A percentile compares a stretch with the other conserved stretches of the same genome.
phyloP scores from a whole-genome alignment of 495 filamentous ascomycete genomes.

The Copromyces sp. region DNA sequence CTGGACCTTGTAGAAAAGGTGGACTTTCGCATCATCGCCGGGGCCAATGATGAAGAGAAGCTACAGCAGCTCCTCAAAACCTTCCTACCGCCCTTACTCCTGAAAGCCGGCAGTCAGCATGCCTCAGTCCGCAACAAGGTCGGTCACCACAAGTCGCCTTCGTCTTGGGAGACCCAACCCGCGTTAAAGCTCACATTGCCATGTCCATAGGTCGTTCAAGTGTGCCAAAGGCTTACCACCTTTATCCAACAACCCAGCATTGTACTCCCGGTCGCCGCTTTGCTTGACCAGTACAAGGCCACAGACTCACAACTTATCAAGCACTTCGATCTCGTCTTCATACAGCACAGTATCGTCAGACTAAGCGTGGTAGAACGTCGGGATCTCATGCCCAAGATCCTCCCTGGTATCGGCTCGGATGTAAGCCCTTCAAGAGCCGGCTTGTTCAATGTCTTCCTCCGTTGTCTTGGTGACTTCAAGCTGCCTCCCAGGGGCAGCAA shows the following conservation, averaged over 20 bases:
- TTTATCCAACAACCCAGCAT: conserved; percentile 44
- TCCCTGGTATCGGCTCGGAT: conserved; percentile 63
- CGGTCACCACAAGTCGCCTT: background rate
- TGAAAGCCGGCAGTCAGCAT: conserved; percentile 76
- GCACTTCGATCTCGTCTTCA: conserved; percentile 81
- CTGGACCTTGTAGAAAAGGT: conserved; percentile 81
- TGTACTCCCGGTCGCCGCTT: conserved; percentile 68
- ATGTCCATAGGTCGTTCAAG: conserved; percentile 45
- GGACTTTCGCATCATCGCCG: conserved; percentile 79
- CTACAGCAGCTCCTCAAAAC: conserved; percentile 64
- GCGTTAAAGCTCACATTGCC: background rate
- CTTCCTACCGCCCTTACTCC: conserved; percentile 70
- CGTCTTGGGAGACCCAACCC: background rate
- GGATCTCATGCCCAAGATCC: conserved; percentile 58
- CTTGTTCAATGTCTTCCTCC: conserved; percentile 77
- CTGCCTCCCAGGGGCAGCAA: conserved; percentile 65
- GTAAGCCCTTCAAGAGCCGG: conserved; percentile 55
- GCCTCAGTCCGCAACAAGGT: conserved; percentile 77
- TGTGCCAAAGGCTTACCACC: conserved; percentile 55
- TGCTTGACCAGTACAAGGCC: conserved; percentile 86
- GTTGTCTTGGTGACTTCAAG: conserved; percentile 58
- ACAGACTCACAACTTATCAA: conserved; percentile 58
- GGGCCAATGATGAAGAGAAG: conserved; percentile 67
- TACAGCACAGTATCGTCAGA: conserved; percentile 75
- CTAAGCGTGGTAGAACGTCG: conserved; percentile 39